Base-by-base conservation (phyloP, 345 rosid genomes). In the Heritiera fomes region DNA sequence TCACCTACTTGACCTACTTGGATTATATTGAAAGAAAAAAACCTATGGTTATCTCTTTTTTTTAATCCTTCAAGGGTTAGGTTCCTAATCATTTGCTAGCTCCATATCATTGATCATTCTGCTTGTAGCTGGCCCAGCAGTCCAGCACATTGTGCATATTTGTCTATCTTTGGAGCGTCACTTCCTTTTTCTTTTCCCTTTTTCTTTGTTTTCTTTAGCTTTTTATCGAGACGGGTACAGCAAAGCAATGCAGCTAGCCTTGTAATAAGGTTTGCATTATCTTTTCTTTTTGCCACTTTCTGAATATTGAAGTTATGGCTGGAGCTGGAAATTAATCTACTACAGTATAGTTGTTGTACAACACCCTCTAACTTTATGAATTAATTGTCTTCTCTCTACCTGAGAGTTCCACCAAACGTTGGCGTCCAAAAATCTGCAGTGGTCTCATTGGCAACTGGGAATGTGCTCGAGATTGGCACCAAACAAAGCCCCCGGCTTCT, bases 401-500 rank as follows among this genome's bases (percentile, higher is more conserved):
- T 64, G 84, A 67, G 86, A 76, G 88, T 84, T 81, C 91, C 94
- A 60, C 97, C 99, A 76, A 90, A 92, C 73, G 91, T 84, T n/a
- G 98, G 93, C 47, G 85, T 88, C 95, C 94, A 93, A 76, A 89
- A 89, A 78, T 90, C 96, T 18, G 83, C 87, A 12, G 91, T 75
- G 67, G 89, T 82, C 83, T 90, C 93, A 32, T 78, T 85, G 38
- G 99, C 88, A 47, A 91, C 91, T 3, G 96, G 89, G 72, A 84
- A 89, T 50, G 92, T 89, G 87, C 90, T 90, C 14, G 97, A 85
- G 43, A 92, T 83, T 17, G 96, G 96, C 75, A 93, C 92, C 75
- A 94, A 85, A 82, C 98, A 94, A 20, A 94, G 86, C 43, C 98
- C 97, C 23, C 89, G 88, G 85, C 94, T 91, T 78, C 85, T 87